Base-by-base conservation (phyloP, 306 rosid genomes). In the Cucumis melo region DNA sequence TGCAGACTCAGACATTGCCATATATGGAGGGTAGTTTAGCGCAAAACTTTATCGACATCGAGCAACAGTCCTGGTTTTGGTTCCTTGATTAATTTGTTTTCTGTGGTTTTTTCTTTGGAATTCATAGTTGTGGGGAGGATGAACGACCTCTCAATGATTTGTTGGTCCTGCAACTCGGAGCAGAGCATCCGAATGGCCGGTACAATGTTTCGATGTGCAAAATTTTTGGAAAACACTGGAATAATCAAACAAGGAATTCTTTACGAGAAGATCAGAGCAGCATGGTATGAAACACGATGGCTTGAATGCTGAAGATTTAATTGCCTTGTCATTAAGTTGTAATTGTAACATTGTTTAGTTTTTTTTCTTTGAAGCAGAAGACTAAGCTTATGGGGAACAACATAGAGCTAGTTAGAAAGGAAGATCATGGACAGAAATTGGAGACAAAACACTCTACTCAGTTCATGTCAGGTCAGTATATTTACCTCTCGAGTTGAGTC, bases 81-180 rank as follows among this genome's bases (percentile, higher is more conserved):
- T 48, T 71, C 48, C 24, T 53, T 4, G 61, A 17, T 32, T 50
- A 17, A 32, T 41, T 29, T 53, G 27, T 73, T 73, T 41, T 10
- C 13, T 23, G 36, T 60, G 42, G 11, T 42, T 81, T 63, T 34
- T 65, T 24, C 57, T 10, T 71, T 79, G 10, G 76, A 70, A 55
- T 50, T 51, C 70, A 75, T 84, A 94, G 99, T 77, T 94, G 99
- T 64, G 97, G 99, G 56, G 97, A 94, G 82, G 97, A 92, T 39
- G 99, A 94, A 78, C 93, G 92, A 48, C 99, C 99, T 76, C 88
- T 94, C 64, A 86, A 92, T 77, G 96, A 92, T 81, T 50, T 94
- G 79, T 66, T 94, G 76, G 88, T 94, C 59, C 80, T 94, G 90
- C 96, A 92, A 84, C 90, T 94, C n/a, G 93, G 91, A 59, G 88